Evolutionary conservation across 768 basidiomycete genomes (phyloP).

Genomic region (Pleurotus giganteus): DNA sequence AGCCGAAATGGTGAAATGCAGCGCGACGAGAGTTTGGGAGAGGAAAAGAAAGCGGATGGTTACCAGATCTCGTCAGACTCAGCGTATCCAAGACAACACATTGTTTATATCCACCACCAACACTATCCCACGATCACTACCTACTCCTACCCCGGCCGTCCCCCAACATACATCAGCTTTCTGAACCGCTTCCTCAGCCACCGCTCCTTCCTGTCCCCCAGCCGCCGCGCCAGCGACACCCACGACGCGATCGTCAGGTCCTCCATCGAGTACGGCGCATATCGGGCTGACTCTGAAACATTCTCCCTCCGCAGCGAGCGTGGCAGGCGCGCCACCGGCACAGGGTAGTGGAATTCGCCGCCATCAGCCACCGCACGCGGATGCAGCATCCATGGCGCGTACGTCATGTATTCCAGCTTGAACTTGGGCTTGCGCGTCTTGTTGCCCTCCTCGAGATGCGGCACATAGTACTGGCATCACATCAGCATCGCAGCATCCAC

Average conservation of each 20-base stretch:
- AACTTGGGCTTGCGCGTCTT: slow-evolving; percentile 54
- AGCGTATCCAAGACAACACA: slow-evolving; percentile 41
- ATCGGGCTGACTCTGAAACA: slow-evolving; percentile 40
- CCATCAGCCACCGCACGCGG: slow-evolving; percentile 22
- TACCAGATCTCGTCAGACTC: slow-evolving; percentile 30
- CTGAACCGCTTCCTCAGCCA: slow-evolving; percentile 64
- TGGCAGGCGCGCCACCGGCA: slow-evolving; percentile 58
- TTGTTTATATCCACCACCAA: slow-evolving; percentile 4
- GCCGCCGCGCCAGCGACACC: slow-evolving; percentile 59
- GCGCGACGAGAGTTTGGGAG: slow-evolving; percentile 7
- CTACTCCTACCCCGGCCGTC: slow-evolving; percentile 10
- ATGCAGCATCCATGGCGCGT: slow-evolving; percentile 41
- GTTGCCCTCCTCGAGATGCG: slow-evolving; percentile 47
- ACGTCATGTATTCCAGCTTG: slow-evolving; percentile 80
- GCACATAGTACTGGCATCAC: slow-evolving; percentile 60
- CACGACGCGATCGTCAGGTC: slow-evolving; percentile 82
- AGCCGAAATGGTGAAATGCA: slow-evolving; percentile 9
- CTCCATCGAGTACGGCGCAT: slow-evolving; percentile 66
- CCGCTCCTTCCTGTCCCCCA: slow-evolving; percentile 51
- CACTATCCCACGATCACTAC: slow-evolving; percentile 7
- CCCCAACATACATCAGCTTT: slow-evolving; percentile 72
- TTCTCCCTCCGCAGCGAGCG: slow-evolving; percentile 38
- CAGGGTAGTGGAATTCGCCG: slow-evolving; percentile 41
- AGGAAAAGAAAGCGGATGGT: slow-evolving; percentile 16
- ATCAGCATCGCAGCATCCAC: slow-evolving; percentile 7